Conservation (phyloP, 495 filamentous ascomycete species). For the Elasticomyces elasticus region DNA sequence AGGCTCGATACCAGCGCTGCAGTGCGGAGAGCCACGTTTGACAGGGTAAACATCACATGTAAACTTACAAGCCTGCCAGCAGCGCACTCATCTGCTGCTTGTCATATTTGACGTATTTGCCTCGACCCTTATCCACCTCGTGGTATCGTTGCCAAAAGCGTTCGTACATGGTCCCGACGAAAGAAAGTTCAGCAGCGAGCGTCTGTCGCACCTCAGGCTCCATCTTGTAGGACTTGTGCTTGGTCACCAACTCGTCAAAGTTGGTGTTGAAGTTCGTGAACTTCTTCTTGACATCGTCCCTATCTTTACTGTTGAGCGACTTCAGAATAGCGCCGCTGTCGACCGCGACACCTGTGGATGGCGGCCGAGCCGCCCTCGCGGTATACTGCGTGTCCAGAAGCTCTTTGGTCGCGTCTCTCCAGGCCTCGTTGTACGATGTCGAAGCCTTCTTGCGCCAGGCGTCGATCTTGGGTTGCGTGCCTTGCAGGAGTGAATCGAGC, state of each 20-base stretch:
- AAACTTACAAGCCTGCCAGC: slow-evolving; percentile 32
- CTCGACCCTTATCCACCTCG: slow-evolving; percentile 90
- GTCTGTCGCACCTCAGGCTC: slow-evolving; percentile 76
- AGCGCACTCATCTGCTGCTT: slow-evolving; percentile 42
- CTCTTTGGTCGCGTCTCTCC: slow-evolving; percentile 74
- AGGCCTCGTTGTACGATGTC: slow-evolving; percentile 72
- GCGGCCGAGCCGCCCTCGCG: slow-evolving; percentile 55
- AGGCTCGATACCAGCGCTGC: too few species aligned
- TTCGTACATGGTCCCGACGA: slow-evolving; percentile 88
- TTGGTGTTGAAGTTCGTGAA: slow-evolving; percentile 81
- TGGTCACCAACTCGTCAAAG: slow-evolving; percentile 77
- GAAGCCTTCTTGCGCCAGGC: slow-evolving; percentile 78
- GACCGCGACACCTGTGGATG: slow-evolving; percentile 37
- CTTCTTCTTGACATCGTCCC: slow-evolving; percentile 91
- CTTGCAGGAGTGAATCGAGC: slow-evolving; percentile 58
- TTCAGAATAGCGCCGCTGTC: slow-evolving; percentile 77
- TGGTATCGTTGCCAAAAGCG: slow-evolving; percentile 97
- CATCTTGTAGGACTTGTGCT: slow-evolving; percentile 69
- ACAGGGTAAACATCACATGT: too few species aligned
- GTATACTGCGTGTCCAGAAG: slow-evolving; percentile 91
- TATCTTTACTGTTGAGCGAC: slow-evolving; percentile 72
- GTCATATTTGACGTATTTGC: slow-evolving; percentile 96
- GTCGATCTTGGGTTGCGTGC: slow-evolving; percentile 50
- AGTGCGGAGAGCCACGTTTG: too few species aligned
- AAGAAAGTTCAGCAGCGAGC: slow-evolving; percentile 70